phyloP scores from a whole-genome alignment of 176 grass and related monocot genomes.

The Paspalum notatum region DNA sequence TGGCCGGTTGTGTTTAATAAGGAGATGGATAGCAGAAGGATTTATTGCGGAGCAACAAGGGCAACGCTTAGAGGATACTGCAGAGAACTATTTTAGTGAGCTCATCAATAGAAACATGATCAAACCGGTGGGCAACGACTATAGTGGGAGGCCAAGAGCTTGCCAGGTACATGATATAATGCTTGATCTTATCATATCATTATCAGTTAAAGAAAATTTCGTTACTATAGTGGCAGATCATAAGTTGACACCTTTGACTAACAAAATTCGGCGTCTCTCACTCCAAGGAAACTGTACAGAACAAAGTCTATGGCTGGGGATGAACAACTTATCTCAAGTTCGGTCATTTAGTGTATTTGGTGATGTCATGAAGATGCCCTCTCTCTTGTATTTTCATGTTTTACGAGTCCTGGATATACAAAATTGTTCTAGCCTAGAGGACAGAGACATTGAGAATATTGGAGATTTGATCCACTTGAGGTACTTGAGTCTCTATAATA shows the following conservation, averaged over 20 bases:
- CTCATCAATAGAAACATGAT: slow-evolving; percentile 44
- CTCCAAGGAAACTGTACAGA: slow-evolving; percentile 19
- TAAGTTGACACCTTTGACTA: neutral
- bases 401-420: slow-evolving; percentile 37
- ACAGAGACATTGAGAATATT: slow-evolving; percentile 31
- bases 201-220: slow-evolving; percentile 43
- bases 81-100: slow-evolving; percentile 34
- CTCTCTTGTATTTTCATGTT: slow-evolving; percentile 29
- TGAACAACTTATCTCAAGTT: neutral
- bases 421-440: slow-evolving; percentile 10
- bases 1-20: neutral
- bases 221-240: slow-evolving; percentile 11
- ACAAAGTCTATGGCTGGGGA: neutral
- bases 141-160: neutral
- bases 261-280: slow-evolving; percentile 29
- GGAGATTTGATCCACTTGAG: slow-evolving; percentile 39
- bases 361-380: slow-evolving; percentile 24
- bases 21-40: slow-evolving; percentile 44
- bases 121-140: neutral
- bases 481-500: slow-evolving; percentile 30
- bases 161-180: slow-evolving; percentile 45
- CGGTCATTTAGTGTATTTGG: slow-evolving; percentile 37
- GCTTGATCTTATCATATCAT: slow-evolving; percentile 37
- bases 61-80: slow-evolving; percentile 8
- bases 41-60: slow-evolving; percentile 14